Base-by-base conservation (phyloP, 495 filamentous ascomycete species). In the Penicillium coprophilum region DNA sequence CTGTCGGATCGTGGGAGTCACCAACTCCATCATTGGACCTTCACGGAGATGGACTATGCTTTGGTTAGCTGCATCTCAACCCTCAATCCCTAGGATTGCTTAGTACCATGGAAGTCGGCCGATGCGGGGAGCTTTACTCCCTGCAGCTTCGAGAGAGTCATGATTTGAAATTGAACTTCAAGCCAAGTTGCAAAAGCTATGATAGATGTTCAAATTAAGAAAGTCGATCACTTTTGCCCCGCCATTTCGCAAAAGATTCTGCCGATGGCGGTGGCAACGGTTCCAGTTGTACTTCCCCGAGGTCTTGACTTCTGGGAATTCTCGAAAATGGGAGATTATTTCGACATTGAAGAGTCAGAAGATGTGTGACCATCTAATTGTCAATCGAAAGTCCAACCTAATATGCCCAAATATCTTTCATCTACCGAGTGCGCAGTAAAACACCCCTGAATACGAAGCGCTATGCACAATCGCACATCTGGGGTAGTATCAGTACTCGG, bases 1-100 rank as follows among this genome's bases (percentile, higher is more conserved):
- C 55, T 80, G 68, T 46, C 82, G 76, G 62, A 96, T 87, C 23
- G 81, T 86, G 19, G 88, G 88, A 40, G 86, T 86, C 27, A 96
- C 90, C n/a, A 89, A 73, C 55, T 91, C 79, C 82, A 91, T 89
- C 80, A 96, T 89, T 43, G 80, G 75, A 2, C 86, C 89, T 73
- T 94, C 86, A 39, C 92, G 82, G 52, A 96, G 79, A 68, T 91
- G 89, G 60, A 79, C 75, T 77, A 38, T 51, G n/a, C 20, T 48
- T 24, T 45, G 32, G 57, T 56, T 38, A 56, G 58, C 55, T 34
- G 44, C 40, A 34, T 46, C 47, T 56, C 7, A 38, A 48, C 28
- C 51, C 39, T 28, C n/a, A n/a, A n/a, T 53, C 48, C 41, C 34
- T 56, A 32, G 41, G 32, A 77, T 74, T 31, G n/a, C 52, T 19